A percentile compares a stretch with the other conserved stretches of the same genome.
Evolutionary conservation across 2,329 filamentous ascomycete species (phyloP).

Genomic region (Davidsoniella eucalypti): DNA sequence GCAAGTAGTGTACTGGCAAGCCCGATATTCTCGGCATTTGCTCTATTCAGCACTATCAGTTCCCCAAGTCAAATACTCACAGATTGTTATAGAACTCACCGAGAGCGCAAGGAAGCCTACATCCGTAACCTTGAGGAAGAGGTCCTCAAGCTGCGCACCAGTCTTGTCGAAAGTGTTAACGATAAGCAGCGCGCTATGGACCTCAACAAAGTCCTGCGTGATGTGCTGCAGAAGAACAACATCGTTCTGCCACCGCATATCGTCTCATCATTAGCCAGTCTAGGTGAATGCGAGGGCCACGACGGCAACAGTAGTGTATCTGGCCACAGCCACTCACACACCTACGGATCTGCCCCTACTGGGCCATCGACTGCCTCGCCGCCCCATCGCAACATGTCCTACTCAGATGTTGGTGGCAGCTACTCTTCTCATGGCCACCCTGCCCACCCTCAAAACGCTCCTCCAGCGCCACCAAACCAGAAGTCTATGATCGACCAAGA

Average conservation of each 20-base stretch:
- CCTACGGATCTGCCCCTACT: slow-evolving; percentile 28
- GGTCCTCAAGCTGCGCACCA: slow-evolving; percentile 67
- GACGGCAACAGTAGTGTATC: slow-evolving; percentile 40
- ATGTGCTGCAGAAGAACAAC: slow-evolving; percentile 36
- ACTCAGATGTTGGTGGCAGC: slow-evolving; percentile 10
- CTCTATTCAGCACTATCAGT: not conserved
- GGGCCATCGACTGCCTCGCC: slow-evolving; percentile 26
- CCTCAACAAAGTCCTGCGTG: slow-evolving; percentile 31
- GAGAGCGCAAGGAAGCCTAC: slow-evolving; percentile 90
- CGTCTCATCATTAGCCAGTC: slow-evolving; percentile 13
- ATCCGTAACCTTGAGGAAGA: slow-evolving; percentile 89
- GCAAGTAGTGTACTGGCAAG: not conserved
- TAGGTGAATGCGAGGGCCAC: slow-evolving; percentile 28
- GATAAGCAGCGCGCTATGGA: slow-evolving; percentile 49
- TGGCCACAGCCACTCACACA: slow-evolving; percentile 40
- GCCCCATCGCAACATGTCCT: slow-evolving; percentile 16
- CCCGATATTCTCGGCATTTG: not conserved
- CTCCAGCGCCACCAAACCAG: not conserved
- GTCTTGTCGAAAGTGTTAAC: slow-evolving; percentile 35
- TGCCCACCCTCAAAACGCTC: slow-evolving; percentile 19
- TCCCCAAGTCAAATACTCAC: not conserved
- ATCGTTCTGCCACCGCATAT: slow-evolving; percentile 19
- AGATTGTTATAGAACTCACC: slow-evolving; percentile 56
- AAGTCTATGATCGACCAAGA: slow-evolving; percentile 45
- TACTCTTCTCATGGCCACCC: slow-evolving; percentile 19